Conservation (phyloP, 192 early-diverging fungal genomes). For the Borealophlyctis nickersoniae region DNA sequence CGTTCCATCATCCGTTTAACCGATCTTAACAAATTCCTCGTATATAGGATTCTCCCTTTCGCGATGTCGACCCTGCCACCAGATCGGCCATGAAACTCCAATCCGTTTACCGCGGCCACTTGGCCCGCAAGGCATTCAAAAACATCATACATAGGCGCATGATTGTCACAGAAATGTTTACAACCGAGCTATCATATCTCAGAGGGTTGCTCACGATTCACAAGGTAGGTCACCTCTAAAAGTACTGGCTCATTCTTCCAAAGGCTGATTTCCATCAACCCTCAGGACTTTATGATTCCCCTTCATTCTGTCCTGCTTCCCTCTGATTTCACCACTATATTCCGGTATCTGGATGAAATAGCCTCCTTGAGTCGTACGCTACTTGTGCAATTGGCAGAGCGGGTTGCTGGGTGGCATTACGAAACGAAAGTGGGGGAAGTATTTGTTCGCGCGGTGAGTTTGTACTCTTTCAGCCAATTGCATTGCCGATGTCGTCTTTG, state of each 20-base stretch:
- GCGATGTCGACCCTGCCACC: conserved; percentile 11
- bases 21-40: too few relatives aligned
- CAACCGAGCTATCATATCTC: conserved; percentile 23
- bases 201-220: conserved; percentile 20
- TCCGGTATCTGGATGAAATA: conserved; percentile 18
- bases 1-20: too few relatives aligned
- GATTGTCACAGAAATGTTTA: conserved; percentile 28
- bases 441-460: conserved; percentile 20
- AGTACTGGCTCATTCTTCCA: neutral
- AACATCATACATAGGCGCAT: conserved; percentile 16
- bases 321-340: conserved; percentile 15
- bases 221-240: conserved; percentile 10
- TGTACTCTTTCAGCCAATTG: too few relatives aligned
- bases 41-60: too few relatives aligned
- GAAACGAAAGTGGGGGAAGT: conserved; percentile 18
- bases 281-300: conserved; percentile 24
- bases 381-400: conserved; percentile 11
- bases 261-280: conserved; percentile 1
- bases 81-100: conserved; percentile 14
- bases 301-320: conserved; percentile 3
- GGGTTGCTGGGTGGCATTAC: conserved; percentile 22
- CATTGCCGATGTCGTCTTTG: too few relatives aligned
- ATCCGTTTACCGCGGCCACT: conserved; percentile 11
- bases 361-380: conserved; percentile 18
- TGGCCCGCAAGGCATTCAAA: conserved; percentile 13